Percentiles rank a stretch among this genome's conserved stretches.
phyloP scores from a whole-genome alignment of 208 protist species.

The Acanthamoeba castellanii region DNA sequence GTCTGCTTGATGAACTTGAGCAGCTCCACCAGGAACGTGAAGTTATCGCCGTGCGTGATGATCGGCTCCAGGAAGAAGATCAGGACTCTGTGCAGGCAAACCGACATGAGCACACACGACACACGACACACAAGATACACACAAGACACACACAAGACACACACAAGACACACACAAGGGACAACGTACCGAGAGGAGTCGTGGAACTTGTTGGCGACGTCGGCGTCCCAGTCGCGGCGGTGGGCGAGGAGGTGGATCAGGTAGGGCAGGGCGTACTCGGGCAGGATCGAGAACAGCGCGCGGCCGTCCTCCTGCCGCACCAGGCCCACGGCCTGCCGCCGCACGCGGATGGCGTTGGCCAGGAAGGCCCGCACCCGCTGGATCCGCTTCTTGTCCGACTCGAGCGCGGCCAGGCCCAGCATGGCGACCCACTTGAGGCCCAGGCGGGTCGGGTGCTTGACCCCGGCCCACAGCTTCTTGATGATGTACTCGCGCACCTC shows the following conservation, averaged over 20 bases:
- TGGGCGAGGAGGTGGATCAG: constrained; percentile 58
- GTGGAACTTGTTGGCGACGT: constrained; percentile 29
- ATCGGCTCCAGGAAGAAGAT: constrained; percentile 71
- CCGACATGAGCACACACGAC: neutral
- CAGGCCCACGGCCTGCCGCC: constrained; percentile 2
- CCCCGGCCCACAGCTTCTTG: constrained; percentile 42
- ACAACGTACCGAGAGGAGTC: neutral
- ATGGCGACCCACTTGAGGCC: constrained; percentile 54
- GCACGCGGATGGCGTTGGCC: constrained; percentile 44
- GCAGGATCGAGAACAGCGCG: constrained; percentile 42
- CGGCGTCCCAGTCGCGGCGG: constrained; percentile 18
- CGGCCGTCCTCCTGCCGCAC: constrained; percentile 20
- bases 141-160: neutral
- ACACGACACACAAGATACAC: neutral
- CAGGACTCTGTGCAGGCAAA: neutral
- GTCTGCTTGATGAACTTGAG: constrained; percentile 71
- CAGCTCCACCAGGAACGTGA: constrained; percentile 57
- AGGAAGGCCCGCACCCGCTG: constrained; percentile 16
- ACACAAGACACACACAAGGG: neutral
- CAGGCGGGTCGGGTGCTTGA: constrained; percentile 21
- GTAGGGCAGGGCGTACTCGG: constrained; percentile 63
- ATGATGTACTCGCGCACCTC: constrained; percentile 65
- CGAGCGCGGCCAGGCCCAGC: constrained; percentile 15
- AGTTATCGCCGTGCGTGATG: constrained; percentile 64
- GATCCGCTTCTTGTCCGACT: constrained; percentile 16